Conservation (phyloP, 768 basidiomycete species). For the Epithele typhae region DNA sequence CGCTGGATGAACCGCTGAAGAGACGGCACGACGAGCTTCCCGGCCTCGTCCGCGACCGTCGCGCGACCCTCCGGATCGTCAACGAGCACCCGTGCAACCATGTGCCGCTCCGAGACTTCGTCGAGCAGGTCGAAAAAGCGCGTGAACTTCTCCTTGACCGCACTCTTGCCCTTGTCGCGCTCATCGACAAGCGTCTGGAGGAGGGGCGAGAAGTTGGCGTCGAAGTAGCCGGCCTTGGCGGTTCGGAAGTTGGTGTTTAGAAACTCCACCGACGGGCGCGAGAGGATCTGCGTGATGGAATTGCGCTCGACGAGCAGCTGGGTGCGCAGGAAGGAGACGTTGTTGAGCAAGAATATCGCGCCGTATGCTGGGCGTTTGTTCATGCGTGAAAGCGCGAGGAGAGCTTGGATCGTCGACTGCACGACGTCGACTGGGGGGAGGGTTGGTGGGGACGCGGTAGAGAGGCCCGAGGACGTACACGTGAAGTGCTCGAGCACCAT, state of each 20-base stretch:
- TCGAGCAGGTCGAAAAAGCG: constrained; percentile 79
- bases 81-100: constrained; percentile 61
- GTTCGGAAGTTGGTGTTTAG: constrained; percentile 72
- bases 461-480: constrained; percentile 41
- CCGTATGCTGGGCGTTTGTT: constrained; percentile 60
- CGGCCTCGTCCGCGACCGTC: constrained; percentile 66
- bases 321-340: constrained; percentile 63
- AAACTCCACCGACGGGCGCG: constrained; percentile 55
- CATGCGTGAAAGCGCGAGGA: constrained; percentile 59
- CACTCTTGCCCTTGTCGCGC: constrained; percentile 47
- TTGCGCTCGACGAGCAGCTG: constrained; percentile 47
- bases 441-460: neutral
- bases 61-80: constrained; percentile 61
- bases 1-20: constrained; percentile 72
- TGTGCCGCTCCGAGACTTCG: constrained; percentile 74
- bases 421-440: constrained; percentile 66
- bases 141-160: constrained; percentile 79
- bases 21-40: constrained; percentile 71
- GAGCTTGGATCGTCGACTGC: constrained; percentile 52
- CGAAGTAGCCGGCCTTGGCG: constrained; percentile 81
- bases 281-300: constrained; percentile 48
- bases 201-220: constrained; percentile 75
- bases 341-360: constrained; percentile 78
- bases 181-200: constrained; percentile 58
- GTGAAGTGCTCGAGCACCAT: constrained; percentile 71